Base-by-base conservation (phyloP, 2,329 filamentous ascomycete genomes). In the Fusarium phyllophilum region DNA sequence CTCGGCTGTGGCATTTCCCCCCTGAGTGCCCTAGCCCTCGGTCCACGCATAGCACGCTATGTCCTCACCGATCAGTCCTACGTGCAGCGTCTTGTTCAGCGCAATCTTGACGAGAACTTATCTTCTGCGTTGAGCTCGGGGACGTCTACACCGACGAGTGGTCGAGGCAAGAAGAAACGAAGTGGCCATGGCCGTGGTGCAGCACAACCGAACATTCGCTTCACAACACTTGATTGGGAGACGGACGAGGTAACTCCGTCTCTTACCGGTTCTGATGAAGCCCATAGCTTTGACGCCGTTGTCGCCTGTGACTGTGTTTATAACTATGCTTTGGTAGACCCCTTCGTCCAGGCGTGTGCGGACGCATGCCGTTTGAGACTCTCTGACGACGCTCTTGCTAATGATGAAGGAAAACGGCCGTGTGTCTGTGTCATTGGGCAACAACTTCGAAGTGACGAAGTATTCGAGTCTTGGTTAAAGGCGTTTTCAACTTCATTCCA, bases 251-350 rank as follows among this genome's bases (percentile, higher is more conserved):
- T 91, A 15, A 88, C 84, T 31, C 72, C 79, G 15, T 76, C 77
- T 6, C 80, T 89, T 36, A 84, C 84, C 4, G 80, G 83, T 17
- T 79, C 80, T 20, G 69, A 74, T 22, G 72, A 60, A 42, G 78
- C 71, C 49, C 79, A 76, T 78, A 87, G 88, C 65, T 92, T 96
- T 74, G 93, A 97, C 78, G 83, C 91, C 20, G 85, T 98, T 17
- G 81, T 98, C 41, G 94, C 95, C 8, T 97, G 94, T 79, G 96
- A 99, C 82, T 98, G 95, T 82, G 92, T 99, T 75, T 99, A 97
- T 85, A 99, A 98, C 82, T 94, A 97, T 74, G 89, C 93, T 6
- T 88, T 98, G 7, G 89, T 98, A 31, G 85, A 89, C 48, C 94
- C 95, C 0, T 89, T 98, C 55, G 93, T 96, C n/a, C 89, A 92